phyloP scores from a whole-genome alignment of 2,329 filamentous ascomycete species.

The Aspergillus melleus region DNA sequence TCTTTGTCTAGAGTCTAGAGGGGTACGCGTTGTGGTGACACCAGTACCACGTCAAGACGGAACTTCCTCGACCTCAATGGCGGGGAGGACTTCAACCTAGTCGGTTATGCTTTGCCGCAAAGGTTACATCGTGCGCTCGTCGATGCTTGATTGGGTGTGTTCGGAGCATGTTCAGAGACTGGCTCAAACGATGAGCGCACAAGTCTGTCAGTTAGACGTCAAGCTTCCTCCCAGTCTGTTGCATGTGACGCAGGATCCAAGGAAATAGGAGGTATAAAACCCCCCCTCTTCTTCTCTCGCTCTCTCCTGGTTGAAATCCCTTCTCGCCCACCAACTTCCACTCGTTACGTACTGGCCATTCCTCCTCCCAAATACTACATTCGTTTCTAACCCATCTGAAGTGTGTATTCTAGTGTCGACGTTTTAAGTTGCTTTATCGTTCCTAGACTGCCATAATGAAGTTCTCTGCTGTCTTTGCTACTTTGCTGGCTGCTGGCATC shows the following conservation, averaged over 20 bases:
- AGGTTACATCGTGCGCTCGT: neutral
- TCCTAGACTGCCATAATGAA: slow-evolving; percentile 30
- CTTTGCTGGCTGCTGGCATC: slow-evolving; percentile 46
- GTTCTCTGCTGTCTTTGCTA: slow-evolving; percentile 31
- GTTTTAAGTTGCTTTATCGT: neutral
- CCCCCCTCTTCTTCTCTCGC: neutral
- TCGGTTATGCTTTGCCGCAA: neutral
- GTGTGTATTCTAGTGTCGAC: neutral
- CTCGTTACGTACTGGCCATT: neutral
- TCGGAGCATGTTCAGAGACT: neutral
- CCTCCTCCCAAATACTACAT: neutral
- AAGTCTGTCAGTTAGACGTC: neutral
- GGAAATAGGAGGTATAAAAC: neutral
- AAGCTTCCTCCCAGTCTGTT: neutral
- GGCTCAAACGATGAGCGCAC: neutral
- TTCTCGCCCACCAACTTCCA: neutral
- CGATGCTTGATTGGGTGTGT: neutral
- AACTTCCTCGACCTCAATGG: neutral
- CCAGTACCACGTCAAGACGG: neutral
- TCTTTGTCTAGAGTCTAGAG: neutral
- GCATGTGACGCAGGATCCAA: slow-evolving; percentile 3
- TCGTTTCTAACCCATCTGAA: neutral
- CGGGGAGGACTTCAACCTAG: neutral
- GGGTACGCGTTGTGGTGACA: neutral
- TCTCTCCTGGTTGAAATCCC: neutral